phyloP scores from a whole-genome alignment of 1,284 basidiomycete species.

The Hemileia vastatrix region DNA sequence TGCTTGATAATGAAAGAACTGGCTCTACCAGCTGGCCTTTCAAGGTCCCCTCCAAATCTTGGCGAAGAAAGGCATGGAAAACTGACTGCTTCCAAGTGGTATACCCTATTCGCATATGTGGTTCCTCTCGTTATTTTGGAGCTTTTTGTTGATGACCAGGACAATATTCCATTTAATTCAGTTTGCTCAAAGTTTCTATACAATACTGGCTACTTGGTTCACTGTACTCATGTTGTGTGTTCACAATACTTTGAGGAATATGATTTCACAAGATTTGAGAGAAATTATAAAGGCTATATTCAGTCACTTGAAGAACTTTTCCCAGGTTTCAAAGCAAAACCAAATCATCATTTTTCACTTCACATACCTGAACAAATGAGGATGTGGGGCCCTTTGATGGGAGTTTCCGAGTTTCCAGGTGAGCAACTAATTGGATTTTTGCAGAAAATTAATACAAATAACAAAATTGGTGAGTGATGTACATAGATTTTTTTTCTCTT shows the following conservation, averaged over 20 bases:
- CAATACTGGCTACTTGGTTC: background rate
- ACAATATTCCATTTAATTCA: background rate
- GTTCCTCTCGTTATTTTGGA: slow-evolving; percentile 4
- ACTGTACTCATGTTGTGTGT: slow-evolving; percentile 6
- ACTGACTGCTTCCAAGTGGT: slow-evolving; percentile 5
- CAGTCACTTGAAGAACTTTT: background rate
- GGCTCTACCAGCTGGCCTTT: background rate
- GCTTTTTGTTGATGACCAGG: background rate
- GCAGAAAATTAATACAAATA: background rate
- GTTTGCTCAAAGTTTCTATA: background rate
- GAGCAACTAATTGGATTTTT: background rate
- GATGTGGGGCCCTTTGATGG: background rate
- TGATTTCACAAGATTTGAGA: background rate
- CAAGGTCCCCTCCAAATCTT: slow-evolving; percentile 6
- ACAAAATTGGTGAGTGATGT: background rate
- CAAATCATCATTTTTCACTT: background rate
- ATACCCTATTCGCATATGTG: background rate
- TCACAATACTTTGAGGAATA: background rate
- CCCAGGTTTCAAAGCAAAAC: background rate
- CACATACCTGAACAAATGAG: background rate
- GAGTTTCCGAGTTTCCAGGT: background rate
- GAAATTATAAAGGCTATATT: background rate
- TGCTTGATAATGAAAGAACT: background rate
- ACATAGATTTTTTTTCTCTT: too few relatives aligned
- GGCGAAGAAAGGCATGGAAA: background rate